Conservation (phyloP, 176 grass and related monocot species). For the Areca catechu region DNA sequence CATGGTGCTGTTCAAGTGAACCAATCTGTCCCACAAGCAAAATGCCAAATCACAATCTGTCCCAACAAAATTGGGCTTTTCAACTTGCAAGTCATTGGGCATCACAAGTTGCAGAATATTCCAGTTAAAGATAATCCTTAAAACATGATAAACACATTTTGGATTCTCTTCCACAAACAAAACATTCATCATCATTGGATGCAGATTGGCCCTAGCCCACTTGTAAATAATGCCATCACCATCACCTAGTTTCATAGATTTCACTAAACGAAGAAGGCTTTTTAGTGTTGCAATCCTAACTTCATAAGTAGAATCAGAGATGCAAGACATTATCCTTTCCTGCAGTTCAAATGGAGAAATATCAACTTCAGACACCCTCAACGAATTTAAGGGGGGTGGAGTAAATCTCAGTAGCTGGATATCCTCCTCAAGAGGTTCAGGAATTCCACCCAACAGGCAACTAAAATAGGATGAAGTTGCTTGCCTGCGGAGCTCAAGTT, state of each 20-base stretch:
- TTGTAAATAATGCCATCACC: conserved; percentile 36
- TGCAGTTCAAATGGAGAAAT: conserved; percentile 47
- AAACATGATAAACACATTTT: conserved; percentile 77
- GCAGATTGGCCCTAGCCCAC: conserved; percentile 62
- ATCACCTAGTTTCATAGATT: conserved; percentile 35
- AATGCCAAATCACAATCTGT: conserved; percentile 38
- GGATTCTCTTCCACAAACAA: conserved; percentile 73
- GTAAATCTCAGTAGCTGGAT: conserved; percentile 38
- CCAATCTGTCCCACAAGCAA: conserved; percentile 69
- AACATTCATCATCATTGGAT: conserved; percentile 38
- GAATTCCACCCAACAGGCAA: conserved; percentile 44
- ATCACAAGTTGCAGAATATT: conserved; percentile 30
- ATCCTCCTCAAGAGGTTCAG: conserved; percentile 38
- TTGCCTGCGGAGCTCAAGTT: conserved; percentile 63
- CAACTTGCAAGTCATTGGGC: conserved; percentile 14
- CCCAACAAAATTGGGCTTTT: conserved; percentile 12
- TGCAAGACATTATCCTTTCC: conserved; percentile 57
- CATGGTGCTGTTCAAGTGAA: conserved; percentile 53
- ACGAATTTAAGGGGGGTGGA: conserved; percentile 19
- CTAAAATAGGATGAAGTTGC: conserved; percentile 81
- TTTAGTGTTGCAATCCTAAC: conserved; percentile 79
- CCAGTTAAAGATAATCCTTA: conserved; percentile 86
- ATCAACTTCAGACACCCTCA: conserved; percentile 20
- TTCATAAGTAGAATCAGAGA: conserved; percentile 69
- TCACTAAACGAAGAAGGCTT: conserved; percentile 64